A percentile compares a stretch with the other conserved stretches of the same genome.
phyloP scores from a whole-genome alignment of 305 asterid genomes.

The Solanum hybrid region DNA sequence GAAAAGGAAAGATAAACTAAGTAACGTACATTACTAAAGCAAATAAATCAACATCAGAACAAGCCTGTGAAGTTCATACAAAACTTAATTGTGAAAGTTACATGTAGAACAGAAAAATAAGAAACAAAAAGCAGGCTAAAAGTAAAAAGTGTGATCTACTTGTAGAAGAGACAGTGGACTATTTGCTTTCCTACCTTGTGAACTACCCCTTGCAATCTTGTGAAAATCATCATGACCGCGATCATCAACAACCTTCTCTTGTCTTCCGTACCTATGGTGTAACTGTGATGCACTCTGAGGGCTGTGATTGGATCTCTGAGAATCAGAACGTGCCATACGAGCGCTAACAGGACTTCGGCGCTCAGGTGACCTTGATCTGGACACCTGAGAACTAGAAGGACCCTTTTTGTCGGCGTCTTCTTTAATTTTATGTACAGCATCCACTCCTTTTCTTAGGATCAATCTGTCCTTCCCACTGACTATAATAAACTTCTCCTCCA shows the following conservation, averaged over 20 bases:
- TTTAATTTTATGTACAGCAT: constrained; percentile 80
- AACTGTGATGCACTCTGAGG: constrained; percentile 41
- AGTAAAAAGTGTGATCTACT: neutral
- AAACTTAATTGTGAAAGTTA: neutral
- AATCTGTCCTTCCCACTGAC: constrained; percentile 97
- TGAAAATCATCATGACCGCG: constrained; percentile 66
- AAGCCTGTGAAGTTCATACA: neutral
- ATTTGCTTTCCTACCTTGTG: constrained; percentile 61
- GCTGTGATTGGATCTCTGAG: constrained; percentile 60
- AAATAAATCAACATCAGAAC: neutral
- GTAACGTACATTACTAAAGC: constrained; percentile 11
- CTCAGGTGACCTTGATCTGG: constrained; percentile 68
- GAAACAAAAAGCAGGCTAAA: neutral
- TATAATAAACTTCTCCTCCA: constrained; percentile 85
- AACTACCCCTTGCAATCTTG: constrained; percentile 62
- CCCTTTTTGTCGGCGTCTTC: constrained; percentile 60
- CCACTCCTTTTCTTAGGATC: constrained; percentile 78
- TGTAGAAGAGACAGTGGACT: neutral
- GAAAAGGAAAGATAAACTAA: constrained; percentile 20
- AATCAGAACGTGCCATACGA: constrained; percentile 52
- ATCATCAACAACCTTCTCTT: constrained; percentile 65
- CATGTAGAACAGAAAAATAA: neutral
- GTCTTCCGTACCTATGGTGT: constrained; percentile 52
- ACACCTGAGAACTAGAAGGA: constrained; percentile 44
- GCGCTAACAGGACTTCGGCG: constrained; percentile 69